A percentile compares a stretch with the other conserved stretches of the same genome.
These are phyloP conservation scores for Rauvolfia tetraphylla DNA, from an alignment of 257 asterid species.

Conservation along the genomic window DNA sequence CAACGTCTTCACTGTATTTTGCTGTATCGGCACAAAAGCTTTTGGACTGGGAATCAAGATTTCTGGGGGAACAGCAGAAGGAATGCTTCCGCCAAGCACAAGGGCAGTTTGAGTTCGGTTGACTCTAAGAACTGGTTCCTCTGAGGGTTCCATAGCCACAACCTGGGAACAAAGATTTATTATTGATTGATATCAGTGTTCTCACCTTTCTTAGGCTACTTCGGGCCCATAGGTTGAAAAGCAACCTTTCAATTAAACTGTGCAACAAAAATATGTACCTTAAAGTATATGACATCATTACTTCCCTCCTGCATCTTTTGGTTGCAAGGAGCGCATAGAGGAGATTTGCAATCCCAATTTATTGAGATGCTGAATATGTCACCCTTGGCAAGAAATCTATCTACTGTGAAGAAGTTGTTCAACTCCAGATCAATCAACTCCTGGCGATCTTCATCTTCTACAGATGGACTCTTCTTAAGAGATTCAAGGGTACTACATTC, in stretches of 20 bases:
- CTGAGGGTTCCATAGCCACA: conserved; percentile 81
- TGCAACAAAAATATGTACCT: conserved; percentile 36
- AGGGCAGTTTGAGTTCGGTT: conserved; percentile 80
- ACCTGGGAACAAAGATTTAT: conserved; percentile 42
- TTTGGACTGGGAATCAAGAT: conserved; percentile 45
- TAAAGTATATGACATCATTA: conserved; percentile 57
- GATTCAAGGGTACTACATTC: conserved; percentile 70
- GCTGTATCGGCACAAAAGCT: conserved; percentile 56
- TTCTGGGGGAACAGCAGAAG: conserved; percentile 80
- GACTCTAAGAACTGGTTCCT: conserved; percentile 65
- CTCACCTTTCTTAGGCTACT: background rate
- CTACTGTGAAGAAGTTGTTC: conserved; percentile 66
- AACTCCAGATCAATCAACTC: conserved; percentile 74
- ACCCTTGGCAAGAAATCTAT: conserved; percentile 79
- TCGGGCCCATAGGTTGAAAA: background rate
- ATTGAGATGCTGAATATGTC: conserved; percentile 68
- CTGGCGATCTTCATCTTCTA: conserved; percentile 71
- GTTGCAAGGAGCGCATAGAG: conserved; percentile 68
- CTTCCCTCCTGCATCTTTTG: conserved; percentile 47
- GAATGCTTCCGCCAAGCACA: conserved; percentile 82
- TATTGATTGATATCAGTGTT: background rate
- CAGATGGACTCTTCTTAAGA: conserved; percentile 58
- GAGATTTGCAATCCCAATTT: conserved; percentile 81
- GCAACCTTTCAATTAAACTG: background rate
- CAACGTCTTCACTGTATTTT: conserved; percentile 48